Evolutionary conservation across 169 alveolate species (phyloP).

Genomic region (Cryptosporidium bovis): DNA sequence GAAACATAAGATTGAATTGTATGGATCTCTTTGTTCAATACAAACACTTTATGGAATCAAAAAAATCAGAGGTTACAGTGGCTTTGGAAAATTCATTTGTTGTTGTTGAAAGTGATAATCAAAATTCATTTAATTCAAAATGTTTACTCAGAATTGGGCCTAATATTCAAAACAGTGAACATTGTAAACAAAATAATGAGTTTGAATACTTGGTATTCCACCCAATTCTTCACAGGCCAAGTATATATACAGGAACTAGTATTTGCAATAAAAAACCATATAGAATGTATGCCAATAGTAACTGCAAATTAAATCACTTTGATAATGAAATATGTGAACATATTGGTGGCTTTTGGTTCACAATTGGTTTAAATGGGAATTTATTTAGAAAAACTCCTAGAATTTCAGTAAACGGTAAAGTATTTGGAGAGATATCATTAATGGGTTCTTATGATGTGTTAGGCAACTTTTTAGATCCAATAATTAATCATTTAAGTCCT

Average conservation of each 20-base stretch:
- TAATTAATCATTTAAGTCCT: conserved; percentile 47
- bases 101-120: conserved; percentile 14
- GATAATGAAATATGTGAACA: conserved; percentile 10
- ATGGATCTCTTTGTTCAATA: conserved; percentile 39
- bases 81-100: conserved; percentile 48
- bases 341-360: conserved; percentile 65
- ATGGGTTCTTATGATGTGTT: conserved; percentile 50
- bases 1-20: conserved; percentile 31
- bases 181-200: background rate
- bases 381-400: conserved; percentile 51
- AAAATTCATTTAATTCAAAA: conserved; percentile 17
- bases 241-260: conserved; percentile 62
- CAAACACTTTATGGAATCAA: conserved; percentile 38
- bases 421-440: conserved; percentile 50
- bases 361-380: conserved; percentile 21
- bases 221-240: conserved; percentile 43
- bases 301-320: background rate
- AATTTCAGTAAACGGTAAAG: conserved; percentile 21
- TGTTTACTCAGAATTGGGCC: conserved; percentile 65
- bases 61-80: conserved; percentile 34
- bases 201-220: background rate
- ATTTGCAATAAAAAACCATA: conserved; percentile 54
- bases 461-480: conserved; percentile 45
- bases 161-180: conserved; percentile 16
- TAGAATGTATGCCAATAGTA: background rate